Percentiles rank a stretch among this genome's conserved stretches.
phyloP scores from a whole-genome alignment of 768 basidiomycete species.

The Tricholoma saponaceum region DNA sequence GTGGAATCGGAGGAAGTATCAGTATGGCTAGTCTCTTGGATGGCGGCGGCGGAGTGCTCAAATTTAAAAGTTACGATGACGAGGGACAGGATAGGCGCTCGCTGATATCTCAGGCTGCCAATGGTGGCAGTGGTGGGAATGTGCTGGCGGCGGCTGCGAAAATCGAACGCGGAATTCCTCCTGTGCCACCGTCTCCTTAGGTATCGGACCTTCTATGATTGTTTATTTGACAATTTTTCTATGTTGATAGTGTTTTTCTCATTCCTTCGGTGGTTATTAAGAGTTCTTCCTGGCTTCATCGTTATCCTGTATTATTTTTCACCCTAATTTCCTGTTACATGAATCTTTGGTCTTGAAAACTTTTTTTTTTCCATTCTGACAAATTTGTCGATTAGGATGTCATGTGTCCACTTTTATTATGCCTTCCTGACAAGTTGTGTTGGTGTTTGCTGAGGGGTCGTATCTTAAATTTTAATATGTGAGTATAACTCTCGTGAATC shows the following conservation, averaged over 20 bases:
- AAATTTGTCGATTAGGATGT: too few species aligned
- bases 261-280: neutral
- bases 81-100: constrained; percentile 7
- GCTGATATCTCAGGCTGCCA: constrained; percentile 2
- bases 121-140: constrained; percentile 9
- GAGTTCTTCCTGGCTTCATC: neutral
- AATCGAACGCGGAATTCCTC: constrained; percentile 19
- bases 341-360: neutral
- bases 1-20: constrained; percentile 19
- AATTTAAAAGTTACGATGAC: constrained; percentile 13
- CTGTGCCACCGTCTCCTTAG: constrained; percentile 8
- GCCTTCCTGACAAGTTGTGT: too few species aligned
- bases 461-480: too few species aligned
- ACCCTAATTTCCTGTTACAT: neutral
- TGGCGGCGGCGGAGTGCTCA: constrained; percentile 17
- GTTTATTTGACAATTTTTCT: neutral
- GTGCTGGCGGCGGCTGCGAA: constrained; percentile 26
- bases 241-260: neutral
- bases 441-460: too few species aligned
- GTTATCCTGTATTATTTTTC: neutral
- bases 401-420: too few species aligned
- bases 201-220: neutral
- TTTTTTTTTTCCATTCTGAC: neutral
- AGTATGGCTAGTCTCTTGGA: constrained; percentile 16
- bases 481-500: too few species aligned